These are phyloP conservation scores for Leccinellum albellum DNA, from an alignment of 768 basidiomycete genomes.

Conservation along the genomic window DNA sequence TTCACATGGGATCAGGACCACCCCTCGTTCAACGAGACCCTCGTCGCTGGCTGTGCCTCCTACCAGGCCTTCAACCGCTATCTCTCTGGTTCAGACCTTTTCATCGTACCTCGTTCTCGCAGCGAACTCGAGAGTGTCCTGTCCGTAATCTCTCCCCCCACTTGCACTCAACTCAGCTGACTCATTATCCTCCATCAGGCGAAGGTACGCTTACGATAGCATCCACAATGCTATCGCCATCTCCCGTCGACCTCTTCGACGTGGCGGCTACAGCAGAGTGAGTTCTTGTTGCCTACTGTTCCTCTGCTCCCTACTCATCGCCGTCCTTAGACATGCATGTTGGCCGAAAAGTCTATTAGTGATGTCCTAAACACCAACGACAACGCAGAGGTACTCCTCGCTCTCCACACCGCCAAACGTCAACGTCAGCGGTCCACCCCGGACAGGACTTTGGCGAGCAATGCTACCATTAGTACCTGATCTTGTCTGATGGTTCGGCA, in stretches of 20 bases:
- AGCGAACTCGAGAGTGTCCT: conserved; percentile 68
- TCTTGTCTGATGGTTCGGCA: neutral
- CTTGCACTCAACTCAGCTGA: conserved; percentile 3
- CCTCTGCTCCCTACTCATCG: neutral
- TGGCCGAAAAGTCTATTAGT: conserved; percentile 67
- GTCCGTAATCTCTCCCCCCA: conserved; percentile 38
- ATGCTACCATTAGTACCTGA: conserved; percentile 27
- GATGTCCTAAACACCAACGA: conserved; percentile 67
- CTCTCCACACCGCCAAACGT: conserved; percentile 46
- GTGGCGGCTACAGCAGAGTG: conserved; percentile 53
- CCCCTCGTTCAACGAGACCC: conserved; percentile 65
- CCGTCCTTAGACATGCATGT: conserved; percentile 53
- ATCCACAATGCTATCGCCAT: conserved; percentile 78
- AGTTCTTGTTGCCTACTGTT: conserved; percentile 16
- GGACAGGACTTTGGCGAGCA: conserved; percentile 13
- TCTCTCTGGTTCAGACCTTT: conserved; percentile 65
- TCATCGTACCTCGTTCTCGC: conserved; percentile 62
- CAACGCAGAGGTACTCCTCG: conserved; percentile 62
- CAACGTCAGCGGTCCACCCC: conserved; percentile 11
- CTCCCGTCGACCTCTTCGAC: conserved; percentile 59
- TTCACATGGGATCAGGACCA: conserved; percentile 68
- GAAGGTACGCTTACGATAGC: conserved; percentile 72
- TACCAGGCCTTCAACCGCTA: conserved; percentile 78
- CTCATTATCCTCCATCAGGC: conserved; percentile 36
- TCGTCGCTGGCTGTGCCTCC: conserved; percentile 75